Base-by-base conservation (phyloP, 768 basidiomycete species). In the Boletus vermiculosoides region DNA sequence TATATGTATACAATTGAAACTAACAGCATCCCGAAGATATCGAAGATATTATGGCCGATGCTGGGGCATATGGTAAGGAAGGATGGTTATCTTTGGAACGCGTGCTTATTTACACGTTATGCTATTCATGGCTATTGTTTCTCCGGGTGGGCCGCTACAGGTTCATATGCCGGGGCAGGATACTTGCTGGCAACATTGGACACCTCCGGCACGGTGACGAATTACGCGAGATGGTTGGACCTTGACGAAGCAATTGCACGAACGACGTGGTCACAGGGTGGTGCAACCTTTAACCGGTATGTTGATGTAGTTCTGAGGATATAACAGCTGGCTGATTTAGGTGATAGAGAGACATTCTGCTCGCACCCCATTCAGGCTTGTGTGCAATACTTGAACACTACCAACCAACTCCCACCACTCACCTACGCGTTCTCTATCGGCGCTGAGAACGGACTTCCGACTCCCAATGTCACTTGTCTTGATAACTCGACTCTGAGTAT, bases 161-260 rank as follows among this genome's bases (percentile, higher is more conserved):
- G 88, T 23, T 88, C 88, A 3, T 89, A 86, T 60, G 77, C 83
- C 4, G 83, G 83, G 6, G 83, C 88, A 7, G 87, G 87, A 6
- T 78, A 83, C 63, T 68, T 90, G 1, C 56, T 87, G 3, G 76
- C 82, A 0, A 82, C 77, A 11, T 59, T 87, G 25, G 68, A 81
- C 57, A 59, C 64, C 9, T 76, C 73, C 2, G 79, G 61, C 18
- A 6, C 50, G 5, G 60, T 66, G 12, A 62, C 68, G 2, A 73
- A 81, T 58, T 90, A 86, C 63, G 75, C 69, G 25, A 80, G 89
- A 25, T 90, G 85, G 83, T 75, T 91, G 33, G 87, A 91, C 59
- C 72, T 91, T 31, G 87, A 90, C 57, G 71, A 80, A 57, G 86
- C 77, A 2, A 69, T 86, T 34, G 76, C 80, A 9, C 76, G 79